These are phyloP conservation scores for Mucor lusitanicus DNA, from an alignment of 371 early-diverging fungal species.

Conservation along the genomic window DNA sequence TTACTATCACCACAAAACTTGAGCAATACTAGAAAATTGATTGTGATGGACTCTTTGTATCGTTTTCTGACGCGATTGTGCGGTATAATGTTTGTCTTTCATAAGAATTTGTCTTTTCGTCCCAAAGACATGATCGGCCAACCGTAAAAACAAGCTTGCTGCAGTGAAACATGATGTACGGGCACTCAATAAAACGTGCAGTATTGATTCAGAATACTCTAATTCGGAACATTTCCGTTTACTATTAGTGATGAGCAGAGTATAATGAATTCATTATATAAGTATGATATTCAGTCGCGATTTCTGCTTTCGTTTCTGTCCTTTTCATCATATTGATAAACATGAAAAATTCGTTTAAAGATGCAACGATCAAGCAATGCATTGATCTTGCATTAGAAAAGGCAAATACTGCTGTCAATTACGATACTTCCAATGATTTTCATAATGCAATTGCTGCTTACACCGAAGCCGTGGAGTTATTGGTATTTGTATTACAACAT, in stretches of 20 bases:
- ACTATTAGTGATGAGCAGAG: neutral
- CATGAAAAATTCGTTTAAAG: neutral
- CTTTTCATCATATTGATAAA: neutral
- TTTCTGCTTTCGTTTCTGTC: neutral
- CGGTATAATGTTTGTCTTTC: no score
- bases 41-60: no score
- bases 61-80: no score
- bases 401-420: slow-evolving; percentile 6
- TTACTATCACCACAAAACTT: neutral
- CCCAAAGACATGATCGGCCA: no score
- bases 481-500: neutral
- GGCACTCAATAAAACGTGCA: neutral
- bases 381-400: slow-evolving; percentile 7
- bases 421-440: slow-evolving; percentile 3
- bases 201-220: neutral
- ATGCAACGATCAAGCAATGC: neutral
- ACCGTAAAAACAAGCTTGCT: neutral
- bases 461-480: slow-evolving; percentile 2
- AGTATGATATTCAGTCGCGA: neutral
- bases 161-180: neutral
- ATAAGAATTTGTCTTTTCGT: no score
- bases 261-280: neutral
- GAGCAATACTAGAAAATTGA: no score
- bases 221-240: neutral
- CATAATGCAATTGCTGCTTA: slow-evolving; percentile 2